phyloP scores from a whole-genome alignment of 1,284 basidiomycete genomes.

The Irpex sp. region DNA sequence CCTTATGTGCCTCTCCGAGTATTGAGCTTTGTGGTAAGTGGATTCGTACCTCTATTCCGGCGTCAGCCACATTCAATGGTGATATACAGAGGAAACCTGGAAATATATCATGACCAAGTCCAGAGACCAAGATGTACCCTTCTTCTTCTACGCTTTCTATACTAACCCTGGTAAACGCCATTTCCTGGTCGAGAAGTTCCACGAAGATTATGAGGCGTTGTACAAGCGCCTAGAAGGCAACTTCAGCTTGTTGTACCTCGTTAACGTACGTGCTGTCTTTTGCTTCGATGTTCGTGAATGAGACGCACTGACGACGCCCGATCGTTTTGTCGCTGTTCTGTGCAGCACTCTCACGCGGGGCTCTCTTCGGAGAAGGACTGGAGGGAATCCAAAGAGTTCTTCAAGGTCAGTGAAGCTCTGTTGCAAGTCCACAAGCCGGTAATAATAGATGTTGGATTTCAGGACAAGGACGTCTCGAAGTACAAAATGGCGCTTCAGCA shows the following conservation, averaged over 20 bases:
- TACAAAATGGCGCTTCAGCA: constrained; percentile 62
- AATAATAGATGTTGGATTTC: background rate
- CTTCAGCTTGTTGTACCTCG: constrained; percentile 49
- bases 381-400: constrained; percentile 60
- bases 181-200: constrained; percentile 41
- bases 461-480: constrained; percentile 61
- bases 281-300: background rate
- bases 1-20: constrained; percentile 8
- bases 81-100: constrained; percentile 48
- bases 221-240: constrained; percentile 51
- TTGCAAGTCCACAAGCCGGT: background rate
- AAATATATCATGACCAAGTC: constrained; percentile 48
- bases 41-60: background rate
- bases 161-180: constrained; percentile 41
- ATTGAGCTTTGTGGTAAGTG: constrained; percentile 4
- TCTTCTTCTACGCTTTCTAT: constrained; percentile 45
- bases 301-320: too few species aligned
- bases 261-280: constrained; percentile 35
- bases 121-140: constrained; percentile 62
- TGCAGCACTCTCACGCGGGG: constrained; percentile 50
- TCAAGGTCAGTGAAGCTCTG: constrained; percentile 40
- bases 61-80: background rate
- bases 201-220: constrained; percentile 49
- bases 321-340: constrained; percentile 14
- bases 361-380: constrained; percentile 71